phyloP scores from a whole-genome alignment of 306 rosid species.

The cucumber (Cucumis sativus) region DNA sequence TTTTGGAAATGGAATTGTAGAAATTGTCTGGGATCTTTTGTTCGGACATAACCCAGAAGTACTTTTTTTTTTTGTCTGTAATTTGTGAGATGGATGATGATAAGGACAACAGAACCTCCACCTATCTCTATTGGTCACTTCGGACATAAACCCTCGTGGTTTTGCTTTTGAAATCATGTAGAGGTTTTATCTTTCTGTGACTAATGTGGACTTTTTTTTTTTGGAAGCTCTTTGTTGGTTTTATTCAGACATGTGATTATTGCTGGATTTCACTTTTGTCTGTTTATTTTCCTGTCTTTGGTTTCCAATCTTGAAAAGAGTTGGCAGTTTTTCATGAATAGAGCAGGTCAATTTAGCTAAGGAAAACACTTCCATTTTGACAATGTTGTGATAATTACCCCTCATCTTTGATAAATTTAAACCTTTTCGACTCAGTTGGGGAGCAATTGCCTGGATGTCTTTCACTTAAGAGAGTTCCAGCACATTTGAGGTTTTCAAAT shows the following conservation, averaged over 20 bases:
- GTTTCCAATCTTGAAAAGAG: neutral
- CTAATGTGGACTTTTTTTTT: neutral
- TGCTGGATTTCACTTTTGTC: neutral
- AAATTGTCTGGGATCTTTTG: neutral
- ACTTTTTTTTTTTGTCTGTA: too few relatives aligned
- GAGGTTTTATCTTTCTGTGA: neutral
- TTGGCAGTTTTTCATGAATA: neutral
- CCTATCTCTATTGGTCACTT: too few relatives aligned
- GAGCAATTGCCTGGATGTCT: slow-evolving; percentile 34
- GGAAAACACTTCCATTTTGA: neutral
- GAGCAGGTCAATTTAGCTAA: neutral
- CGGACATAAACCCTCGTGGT: too few relatives aligned
- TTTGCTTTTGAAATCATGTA: too few relatives aligned
- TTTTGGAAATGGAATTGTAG: neutral
- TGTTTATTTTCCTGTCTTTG: neutral
- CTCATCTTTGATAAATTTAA: neutral
- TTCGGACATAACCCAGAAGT: neutral
- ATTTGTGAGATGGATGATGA: too few relatives aligned
- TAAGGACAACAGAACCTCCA: too few relatives aligned
- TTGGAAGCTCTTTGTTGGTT: neutral
- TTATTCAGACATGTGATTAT: neutral
- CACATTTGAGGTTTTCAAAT: slow-evolving; percentile 30
- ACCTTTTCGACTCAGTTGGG: slow-evolving; percentile 12
- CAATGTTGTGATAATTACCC: neutral
- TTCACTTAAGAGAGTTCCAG: slow-evolving; percentile 30